These are phyloP conservation scores for Arachis hypogaea DNA, from an alignment of 306 rosid genomes.

Conservation along the genomic window DNA sequence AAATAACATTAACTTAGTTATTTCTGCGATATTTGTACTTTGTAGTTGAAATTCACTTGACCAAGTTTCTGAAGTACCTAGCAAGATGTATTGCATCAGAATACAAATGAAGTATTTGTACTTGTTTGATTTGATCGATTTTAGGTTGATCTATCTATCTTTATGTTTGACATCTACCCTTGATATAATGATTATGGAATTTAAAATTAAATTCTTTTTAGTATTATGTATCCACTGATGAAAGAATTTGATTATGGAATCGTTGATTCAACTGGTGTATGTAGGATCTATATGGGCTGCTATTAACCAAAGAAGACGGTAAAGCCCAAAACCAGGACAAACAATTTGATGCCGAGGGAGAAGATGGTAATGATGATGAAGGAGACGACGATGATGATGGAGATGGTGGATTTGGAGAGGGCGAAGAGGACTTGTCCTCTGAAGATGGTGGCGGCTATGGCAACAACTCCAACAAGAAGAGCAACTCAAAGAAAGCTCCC, in stretches of 20 bases:
- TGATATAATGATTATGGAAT: no score
- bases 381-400: constrained; percentile 62
- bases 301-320: constrained; percentile 46
- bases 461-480: constrained; percentile 67
- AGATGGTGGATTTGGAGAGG: constrained; percentile 71
- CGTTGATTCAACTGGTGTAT: constrained; percentile 44
- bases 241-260: not conserved
- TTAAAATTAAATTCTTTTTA: no score
- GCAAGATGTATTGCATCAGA: not conserved
- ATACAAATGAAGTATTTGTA: no score
- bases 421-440: constrained; percentile 81
- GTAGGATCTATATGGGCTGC: constrained; percentile 53
- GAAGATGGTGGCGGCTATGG: constrained; percentile 70
- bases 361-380: constrained; percentile 58
- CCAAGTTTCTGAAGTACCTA: no score
- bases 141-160: no score
- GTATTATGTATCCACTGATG: no score
- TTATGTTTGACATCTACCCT: no score
- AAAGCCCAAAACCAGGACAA: constrained; percentile 43
- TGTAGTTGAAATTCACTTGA: no score
- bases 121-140: no score
- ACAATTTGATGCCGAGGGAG: constrained; percentile 68
- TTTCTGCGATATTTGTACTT: not conserved
- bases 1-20: no score
- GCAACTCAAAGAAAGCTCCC: constrained; percentile 70